phyloP scores from a whole-genome alignment of 192 early-diverging fungal genomes.

The Backusella tarrabulga region DNA sequence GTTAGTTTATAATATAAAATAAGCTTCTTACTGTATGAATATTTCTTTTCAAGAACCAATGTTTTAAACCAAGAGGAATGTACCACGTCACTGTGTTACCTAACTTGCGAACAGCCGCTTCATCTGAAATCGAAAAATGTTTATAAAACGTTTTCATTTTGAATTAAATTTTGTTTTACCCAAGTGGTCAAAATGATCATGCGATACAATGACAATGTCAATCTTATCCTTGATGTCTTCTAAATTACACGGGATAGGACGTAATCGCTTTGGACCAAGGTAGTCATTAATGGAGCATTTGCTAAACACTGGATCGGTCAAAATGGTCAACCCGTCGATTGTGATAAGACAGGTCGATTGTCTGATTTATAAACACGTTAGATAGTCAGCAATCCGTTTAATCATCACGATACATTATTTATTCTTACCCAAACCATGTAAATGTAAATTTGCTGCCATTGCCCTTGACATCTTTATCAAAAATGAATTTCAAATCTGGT shows the following conservation, averaged over 20 bases:
- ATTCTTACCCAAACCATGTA: slow-evolving; percentile 28
- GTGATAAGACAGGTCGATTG: slow-evolving; percentile 60
- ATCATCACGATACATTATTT: no score
- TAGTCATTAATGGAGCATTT: slow-evolving; percentile 29
- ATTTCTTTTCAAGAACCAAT: slow-evolving; percentile 45
- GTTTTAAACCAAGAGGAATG: slow-evolving; percentile 48
- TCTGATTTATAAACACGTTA: slow-evolving; percentile 8
- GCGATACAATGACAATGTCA: slow-evolving; percentile 56
- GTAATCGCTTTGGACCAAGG: slow-evolving; percentile 46
- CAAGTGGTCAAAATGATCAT: slow-evolving; percentile 56
- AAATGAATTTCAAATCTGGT: slow-evolving; percentile 15
- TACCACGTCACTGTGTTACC: slow-evolving; percentile 55
- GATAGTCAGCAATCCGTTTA: neutral
- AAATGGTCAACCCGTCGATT: slow-evolving; percentile 54
- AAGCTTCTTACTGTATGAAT: slow-evolving; percentile 40
- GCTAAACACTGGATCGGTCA: slow-evolving; percentile 42
- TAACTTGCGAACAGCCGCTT: slow-evolving; percentile 44
- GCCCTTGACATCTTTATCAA: neutral
- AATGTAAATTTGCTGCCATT: slow-evolving; percentile 9
- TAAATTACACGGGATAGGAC: slow-evolving; percentile 48
- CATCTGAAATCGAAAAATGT: slow-evolving; percentile 30
- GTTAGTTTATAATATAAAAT: neutral
- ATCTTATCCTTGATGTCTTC: slow-evolving; percentile 42
- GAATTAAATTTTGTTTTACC: slow-evolving; percentile 17
- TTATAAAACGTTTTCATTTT: neutral